Evolutionary conservation across 306 rosid species (phyloP), one percentile per base, ranked within the genome.

Genomic region (Amphicarpaea edgeworthii): DNA sequence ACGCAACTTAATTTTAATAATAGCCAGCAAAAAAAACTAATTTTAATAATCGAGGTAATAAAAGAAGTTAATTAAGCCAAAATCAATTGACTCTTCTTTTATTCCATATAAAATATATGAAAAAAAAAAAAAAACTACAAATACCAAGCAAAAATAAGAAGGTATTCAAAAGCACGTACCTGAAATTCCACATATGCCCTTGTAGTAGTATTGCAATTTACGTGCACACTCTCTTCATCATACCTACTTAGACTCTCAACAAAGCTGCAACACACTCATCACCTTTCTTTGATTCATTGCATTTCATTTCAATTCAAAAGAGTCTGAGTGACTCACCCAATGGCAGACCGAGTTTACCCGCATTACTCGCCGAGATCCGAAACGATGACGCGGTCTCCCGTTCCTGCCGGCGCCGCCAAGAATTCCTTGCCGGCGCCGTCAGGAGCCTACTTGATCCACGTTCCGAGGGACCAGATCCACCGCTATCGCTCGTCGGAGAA

Each of bases 381-480:
- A 20, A 62, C 77, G 43, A n/a, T 75, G 43, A n/a, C 59, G 38
- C 57, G 81, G 45, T 30, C 75, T 54, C 32, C 20, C 26, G 4
- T n/a, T n/a, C n/a, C 12, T 28, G 1, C 69, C 40, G 4, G 38
- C n/a, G n/a, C n/a, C n/a, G n/a, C n/a, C n/a, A n/a, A n/a, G 4
- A 84, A 75, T n/a, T 70, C 83, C 14, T 5, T 40, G 16, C 58
- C 75, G 16, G 53, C 75, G 14, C 83, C 75, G 7, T 40, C 87
- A 2, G 89, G 87, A 11, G 83, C 92, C 46, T 90, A 87, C 80
- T 85, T 87, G 77, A 77, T 90, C 70, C 93, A 88, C 23, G 65
- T 88, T 63, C 97, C 93, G 34, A 90, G 90, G 73, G 90, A 92
- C 70, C 92, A 90, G 73, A 75, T 87, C 77, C 86, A 85, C 90